Conservation (phyloP, 441 rosid genomes). For the Rhodomyrtus psidioides region DNA sequence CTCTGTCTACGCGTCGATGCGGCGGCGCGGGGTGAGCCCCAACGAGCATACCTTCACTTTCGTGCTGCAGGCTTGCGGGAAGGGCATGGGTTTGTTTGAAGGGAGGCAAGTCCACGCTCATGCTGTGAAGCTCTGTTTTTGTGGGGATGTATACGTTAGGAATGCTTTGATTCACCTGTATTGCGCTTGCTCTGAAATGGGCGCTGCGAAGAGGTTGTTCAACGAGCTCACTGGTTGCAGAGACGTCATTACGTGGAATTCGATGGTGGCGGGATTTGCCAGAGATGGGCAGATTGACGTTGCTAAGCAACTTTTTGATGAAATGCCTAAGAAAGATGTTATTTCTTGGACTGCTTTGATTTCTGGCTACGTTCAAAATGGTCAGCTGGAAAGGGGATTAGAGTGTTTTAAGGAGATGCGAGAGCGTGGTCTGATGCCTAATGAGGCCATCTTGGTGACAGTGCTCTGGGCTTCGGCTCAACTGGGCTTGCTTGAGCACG, state of each 20-base stretch:
- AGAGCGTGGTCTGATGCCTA: background rate
- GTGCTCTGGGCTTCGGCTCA: background rate
- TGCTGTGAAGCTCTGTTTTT: constrained; percentile 15
- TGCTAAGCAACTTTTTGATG: background rate
- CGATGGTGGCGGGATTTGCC: background rate
- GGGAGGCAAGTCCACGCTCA: constrained; percentile 23
- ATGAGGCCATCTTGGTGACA: background rate
- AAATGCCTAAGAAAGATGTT: background rate
- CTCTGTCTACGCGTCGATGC: constrained; percentile 5
- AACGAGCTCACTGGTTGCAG: background rate
- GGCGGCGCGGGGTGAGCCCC: background rate
- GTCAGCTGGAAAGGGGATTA: background rate
- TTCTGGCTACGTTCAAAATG: background rate
- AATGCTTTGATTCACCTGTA: constrained; percentile 23
- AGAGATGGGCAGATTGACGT: background rate
- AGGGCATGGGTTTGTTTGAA: constrained; percentile 6
- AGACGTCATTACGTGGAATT: background rate
- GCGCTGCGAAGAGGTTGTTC: constrained; percentile 9
- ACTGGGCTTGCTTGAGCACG: background rate
- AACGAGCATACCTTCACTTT: constrained; percentile 21
- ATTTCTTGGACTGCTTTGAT: constrained; percentile 5
- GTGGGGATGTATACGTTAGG: constrained; percentile 17
- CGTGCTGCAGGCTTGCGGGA: constrained; percentile 15
- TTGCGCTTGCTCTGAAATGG: constrained; percentile 9
- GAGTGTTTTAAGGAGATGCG: background rate